Percentiles rank a stretch among this genome's conserved stretches.
Conservation (phyloP, 78 protist species). For the Dictyostelium intermedium region DNA sequence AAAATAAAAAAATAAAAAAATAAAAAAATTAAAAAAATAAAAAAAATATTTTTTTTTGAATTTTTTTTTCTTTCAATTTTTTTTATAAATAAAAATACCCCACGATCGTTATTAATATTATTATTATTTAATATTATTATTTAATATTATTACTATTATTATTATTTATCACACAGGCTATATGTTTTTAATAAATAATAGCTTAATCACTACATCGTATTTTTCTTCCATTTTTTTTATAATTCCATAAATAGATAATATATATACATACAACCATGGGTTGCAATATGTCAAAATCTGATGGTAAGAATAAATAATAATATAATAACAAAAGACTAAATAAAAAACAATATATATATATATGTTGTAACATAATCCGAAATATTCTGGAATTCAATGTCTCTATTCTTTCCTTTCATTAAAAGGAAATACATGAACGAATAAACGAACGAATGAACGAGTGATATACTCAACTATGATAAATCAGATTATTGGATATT, state of each 20-base stretch:
- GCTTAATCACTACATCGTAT: no score
- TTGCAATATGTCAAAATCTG: slow-evolving; percentile 39
- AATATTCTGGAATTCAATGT: no score
- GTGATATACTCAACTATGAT: no score
- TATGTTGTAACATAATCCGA: no score
- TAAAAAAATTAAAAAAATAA: background rate
- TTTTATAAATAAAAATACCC: background rate
- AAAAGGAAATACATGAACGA: no score
- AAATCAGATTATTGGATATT: no score
- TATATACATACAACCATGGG: slow-evolving; percentile 34
- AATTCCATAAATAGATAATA: background rate
- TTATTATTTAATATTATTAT: background rate
- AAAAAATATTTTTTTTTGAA: background rate
- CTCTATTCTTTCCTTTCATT: no score
- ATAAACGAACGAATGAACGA: no score
- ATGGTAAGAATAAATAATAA: background rate
- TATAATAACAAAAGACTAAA: background rate
- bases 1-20: background rate
- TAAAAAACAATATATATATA: no score
- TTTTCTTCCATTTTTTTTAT: background rate
- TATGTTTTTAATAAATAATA: background rate
- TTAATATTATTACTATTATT: background rate
- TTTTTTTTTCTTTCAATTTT: slow-evolving; percentile 1
- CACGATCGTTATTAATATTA: background rate
- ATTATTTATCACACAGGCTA: background rate